Evolutionary conservation across 1,284 basidiomycete species (phyloP).

Genomic region (Marasmius fiardii): DNA sequence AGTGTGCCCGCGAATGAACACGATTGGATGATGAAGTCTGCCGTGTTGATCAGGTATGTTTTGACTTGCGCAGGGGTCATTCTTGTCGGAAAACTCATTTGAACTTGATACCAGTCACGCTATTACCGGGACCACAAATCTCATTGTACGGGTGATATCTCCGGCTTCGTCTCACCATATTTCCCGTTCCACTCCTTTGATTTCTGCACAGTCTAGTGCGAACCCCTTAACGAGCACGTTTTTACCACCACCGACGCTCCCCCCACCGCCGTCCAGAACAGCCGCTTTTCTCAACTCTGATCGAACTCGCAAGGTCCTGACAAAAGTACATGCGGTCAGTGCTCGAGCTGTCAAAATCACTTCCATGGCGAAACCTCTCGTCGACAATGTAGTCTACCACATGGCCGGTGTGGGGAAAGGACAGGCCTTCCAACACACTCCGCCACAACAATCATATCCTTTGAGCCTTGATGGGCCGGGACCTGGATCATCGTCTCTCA

Average conservation of each 20-base stretch:
- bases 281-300: constrained; percentile 62
- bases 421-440: too few species aligned
- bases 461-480: too few species aligned
- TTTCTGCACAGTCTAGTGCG: constrained; percentile 1
- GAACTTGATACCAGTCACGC: too few species aligned
- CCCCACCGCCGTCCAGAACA: constrained; percentile 48
- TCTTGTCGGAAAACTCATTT: too few species aligned
- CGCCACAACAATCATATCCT: too few species aligned
- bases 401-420: constrained; percentile 35
- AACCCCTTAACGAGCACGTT: too few species aligned
- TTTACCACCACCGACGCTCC: constrained; percentile 29
- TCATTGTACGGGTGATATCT: constrained; percentile 60
- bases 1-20: constrained; percentile 64
- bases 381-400: constrained; percentile 59
- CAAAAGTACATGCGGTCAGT: constrained; percentile 59
- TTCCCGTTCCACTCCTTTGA: constrained; percentile 45
- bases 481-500: too few species aligned
- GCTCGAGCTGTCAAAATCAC: constrained; percentile 68
- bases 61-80: too few species aligned
- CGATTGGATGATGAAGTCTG: constrained; percentile 72
- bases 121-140: constrained; percentile 65
- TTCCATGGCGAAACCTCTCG: constrained; percentile 53
- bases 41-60: constrained; percentile 62
- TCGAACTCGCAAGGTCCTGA: constrained; percentile 53
- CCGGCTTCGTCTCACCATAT: constrained; percentile 65